Evolutionary conservation across 495 filamentous ascomycete species (phyloP), one percentile per base, ranked within the genome.

Genomic region (Pyrenula aspistea): DNA sequence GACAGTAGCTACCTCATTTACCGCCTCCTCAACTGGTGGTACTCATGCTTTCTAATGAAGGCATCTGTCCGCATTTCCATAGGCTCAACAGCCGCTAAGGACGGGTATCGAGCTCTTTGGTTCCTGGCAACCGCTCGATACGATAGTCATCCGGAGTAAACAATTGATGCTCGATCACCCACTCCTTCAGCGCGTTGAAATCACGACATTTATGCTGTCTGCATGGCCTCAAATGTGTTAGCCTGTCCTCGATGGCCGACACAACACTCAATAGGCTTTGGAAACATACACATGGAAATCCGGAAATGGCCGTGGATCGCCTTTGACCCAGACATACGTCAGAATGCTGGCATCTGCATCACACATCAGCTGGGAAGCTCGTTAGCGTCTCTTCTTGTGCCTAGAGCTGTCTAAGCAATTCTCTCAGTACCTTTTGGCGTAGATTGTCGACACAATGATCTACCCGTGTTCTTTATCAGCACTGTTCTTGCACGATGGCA

Each of bases 181-280:
- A 83, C 31, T 65, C 48, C 11, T 75, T 62, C 21, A 84, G 58
- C 0, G 66, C 73, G 3, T 83, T 73, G 55, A 76, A 83, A 55
- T 83, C 78, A 31, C 76, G 71, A 59, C 81, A 82, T 53, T 66
- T 67, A 55, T 82, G 80, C 50, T 68, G 58, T 0, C 31, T 42
- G 31, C 15, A 42, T 15, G 15, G 31, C 4, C 15, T 42, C 8
- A 4, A 42, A 42, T 8, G 31, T 15, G 15, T 42, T 42, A 42
- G 31, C 15, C 15, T 4, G 31, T 42, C 4, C 31, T 42, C 15
- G 4, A 42, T 42, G 31, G 31, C 15, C 31, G 31, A 15, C 15
- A 8, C 31, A 42, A 42, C 15, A 15, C 31, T 42, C 31, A 15
- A 42, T 15, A 42, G 4, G 15, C 15, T 15, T 42, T 42, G 31